phyloP scores from a whole-genome alignment of 306 rosid genomes.

The Cercis canadensis region DNA sequence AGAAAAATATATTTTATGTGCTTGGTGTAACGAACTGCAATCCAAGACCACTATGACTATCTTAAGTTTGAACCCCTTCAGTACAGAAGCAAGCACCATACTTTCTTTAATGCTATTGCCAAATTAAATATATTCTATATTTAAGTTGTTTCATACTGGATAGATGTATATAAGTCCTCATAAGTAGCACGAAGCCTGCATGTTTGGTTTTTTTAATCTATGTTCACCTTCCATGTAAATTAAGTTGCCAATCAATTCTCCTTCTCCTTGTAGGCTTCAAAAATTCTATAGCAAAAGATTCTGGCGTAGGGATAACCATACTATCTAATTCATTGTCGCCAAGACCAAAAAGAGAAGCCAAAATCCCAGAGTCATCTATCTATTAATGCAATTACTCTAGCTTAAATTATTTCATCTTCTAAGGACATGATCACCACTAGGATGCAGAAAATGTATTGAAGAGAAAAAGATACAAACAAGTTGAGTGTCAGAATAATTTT shows the following conservation, averaged over 20 bases:
- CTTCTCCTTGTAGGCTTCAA: neutral
- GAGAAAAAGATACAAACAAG: neutral
- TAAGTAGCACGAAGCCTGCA: neutral
- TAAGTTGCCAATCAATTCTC: neutral
- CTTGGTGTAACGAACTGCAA: neutral
- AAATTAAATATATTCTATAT: neutral
- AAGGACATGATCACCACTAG: constrained; percentile 13
- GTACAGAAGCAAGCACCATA: neutral
- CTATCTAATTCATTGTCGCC: neutral
- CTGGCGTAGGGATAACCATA: neutral
- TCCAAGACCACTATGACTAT: too few relatives aligned
- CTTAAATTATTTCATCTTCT: neutral
- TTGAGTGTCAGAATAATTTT: neutral
- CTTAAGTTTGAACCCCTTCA: too few relatives aligned
- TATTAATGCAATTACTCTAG: neutral
- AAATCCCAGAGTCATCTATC: neutral
- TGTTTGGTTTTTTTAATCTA: too few relatives aligned
- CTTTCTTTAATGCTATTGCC: neutral
- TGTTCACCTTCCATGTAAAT: neutral
- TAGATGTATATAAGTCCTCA: neutral
- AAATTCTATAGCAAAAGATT: neutral
- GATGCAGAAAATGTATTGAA: neutral
- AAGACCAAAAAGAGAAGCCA: neutral
- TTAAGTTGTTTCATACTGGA: neutral
- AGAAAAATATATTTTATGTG: too few relatives aligned